Conservation (phyloP, 768 basidiomycete genomes). For the Leccinum incarnatum region DNA sequence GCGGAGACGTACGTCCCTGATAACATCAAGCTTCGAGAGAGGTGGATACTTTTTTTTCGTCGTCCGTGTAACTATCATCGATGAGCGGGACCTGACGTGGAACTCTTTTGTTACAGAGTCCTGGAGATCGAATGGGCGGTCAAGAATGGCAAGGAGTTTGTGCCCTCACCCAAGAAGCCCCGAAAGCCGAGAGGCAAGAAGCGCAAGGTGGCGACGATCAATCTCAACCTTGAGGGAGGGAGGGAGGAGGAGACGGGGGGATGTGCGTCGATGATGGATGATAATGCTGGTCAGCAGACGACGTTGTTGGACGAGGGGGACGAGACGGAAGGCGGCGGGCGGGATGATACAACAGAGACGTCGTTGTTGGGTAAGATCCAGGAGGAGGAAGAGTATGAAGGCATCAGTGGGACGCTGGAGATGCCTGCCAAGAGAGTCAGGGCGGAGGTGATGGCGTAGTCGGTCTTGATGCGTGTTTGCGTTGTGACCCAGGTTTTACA, state of each 20-base stretch:
- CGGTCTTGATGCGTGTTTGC: background rate
- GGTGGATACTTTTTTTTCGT: conserved; percentile 68
- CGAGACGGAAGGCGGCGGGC: conserved; percentile 31
- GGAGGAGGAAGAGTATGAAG: conserved; percentile 34
- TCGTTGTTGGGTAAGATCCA: conserved; percentile 15
- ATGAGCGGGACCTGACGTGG: conserved; percentile 36
- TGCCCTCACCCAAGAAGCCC: conserved; percentile 51
- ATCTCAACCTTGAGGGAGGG: conserved; percentile 14
- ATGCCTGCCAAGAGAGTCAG: conserved; percentile 29
- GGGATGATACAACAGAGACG: conserved; percentile 13
- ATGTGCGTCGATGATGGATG: background rate
- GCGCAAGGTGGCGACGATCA: conserved; percentile 28
- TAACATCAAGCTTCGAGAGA: conserved; percentile 80
- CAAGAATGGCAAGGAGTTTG: conserved; percentile 56
- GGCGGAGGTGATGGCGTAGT: conserved; percentile 19
- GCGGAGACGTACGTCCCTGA: conserved; percentile 84
- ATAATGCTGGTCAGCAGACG: background rate
- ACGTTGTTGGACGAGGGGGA: conserved; percentile 41
- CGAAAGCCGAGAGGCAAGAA: conserved; percentile 35
- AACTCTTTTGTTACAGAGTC: conserved; percentile 47
- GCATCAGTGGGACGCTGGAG: conserved; percentile 12
- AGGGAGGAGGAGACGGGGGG: conserved; percentile 12
- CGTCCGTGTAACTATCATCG: conserved; percentile 59
- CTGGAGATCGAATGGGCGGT: conserved; percentile 81
- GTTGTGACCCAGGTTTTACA: background rate